phyloP scores from a whole-genome alignment of 495 filamentous ascomycete species.

The Podospora conica region DNA sequence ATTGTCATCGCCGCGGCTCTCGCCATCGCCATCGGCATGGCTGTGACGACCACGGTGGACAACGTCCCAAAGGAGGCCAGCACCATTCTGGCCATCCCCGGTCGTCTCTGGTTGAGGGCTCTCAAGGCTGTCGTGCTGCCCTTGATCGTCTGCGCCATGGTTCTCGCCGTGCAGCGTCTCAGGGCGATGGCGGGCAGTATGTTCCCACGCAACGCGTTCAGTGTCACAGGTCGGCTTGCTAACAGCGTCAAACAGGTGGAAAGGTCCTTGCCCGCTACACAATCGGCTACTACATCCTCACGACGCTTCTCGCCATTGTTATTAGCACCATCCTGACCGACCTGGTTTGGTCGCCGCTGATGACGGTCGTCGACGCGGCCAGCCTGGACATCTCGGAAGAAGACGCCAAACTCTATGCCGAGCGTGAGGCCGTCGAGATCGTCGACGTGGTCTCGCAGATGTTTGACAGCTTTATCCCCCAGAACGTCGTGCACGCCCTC shows the following conservation, averaged over 20 bases:
- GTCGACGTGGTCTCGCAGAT: constrained; percentile 26
- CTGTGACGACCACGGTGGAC: constrained; percentile 19
- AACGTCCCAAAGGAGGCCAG: constrained; percentile 19
- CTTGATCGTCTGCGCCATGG: constrained; percentile 28
- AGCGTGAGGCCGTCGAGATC: constrained; percentile 14
- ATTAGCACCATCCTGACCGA: constrained; percentile 21
- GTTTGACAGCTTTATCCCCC: constrained; percentile 29
- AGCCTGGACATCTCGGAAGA: constrained; percentile 11
- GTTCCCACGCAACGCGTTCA: not conserved
- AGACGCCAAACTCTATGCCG: constrained; percentile 8
- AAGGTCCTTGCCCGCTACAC: constrained; percentile 20
- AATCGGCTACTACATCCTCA: constrained; percentile 26
- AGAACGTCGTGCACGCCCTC: constrained; percentile 26
- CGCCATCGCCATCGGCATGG: constrained; percentile 26
- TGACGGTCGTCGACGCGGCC: constrained; percentile 13
- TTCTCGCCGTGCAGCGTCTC: constrained; percentile 25
- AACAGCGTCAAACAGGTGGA: constrained; percentile 1
- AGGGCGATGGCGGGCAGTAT: constrained; percentile 18
- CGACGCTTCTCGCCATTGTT: constrained; percentile 29
- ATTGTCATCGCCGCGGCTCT: constrained; percentile 25
- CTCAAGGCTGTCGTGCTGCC: constrained; percentile 30
- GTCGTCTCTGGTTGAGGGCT: constrained; percentile 26
- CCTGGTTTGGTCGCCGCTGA: constrained; percentile 24
- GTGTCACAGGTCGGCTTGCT: not conserved
- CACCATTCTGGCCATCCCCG: constrained; percentile 22